A percentile compares a stretch with the other conserved stretches of the same genome.
Evolutionary conservation across 2,329 filamentous ascomycete species (phyloP).

Genomic region (Xylaria digitata): DNA sequence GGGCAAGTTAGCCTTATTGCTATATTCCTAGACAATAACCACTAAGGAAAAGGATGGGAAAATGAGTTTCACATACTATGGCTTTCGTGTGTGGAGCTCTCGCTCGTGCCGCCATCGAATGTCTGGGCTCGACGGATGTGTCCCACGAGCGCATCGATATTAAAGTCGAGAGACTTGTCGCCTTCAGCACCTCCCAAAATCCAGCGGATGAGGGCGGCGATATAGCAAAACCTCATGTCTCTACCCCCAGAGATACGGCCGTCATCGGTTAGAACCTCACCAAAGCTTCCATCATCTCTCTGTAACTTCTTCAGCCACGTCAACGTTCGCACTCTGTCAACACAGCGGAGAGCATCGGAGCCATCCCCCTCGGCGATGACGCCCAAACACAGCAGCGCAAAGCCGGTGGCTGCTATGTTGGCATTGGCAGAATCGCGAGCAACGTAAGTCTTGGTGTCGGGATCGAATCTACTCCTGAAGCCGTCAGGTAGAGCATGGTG

Average conservation of each 20-base stretch:
- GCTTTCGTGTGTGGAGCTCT: conserved; percentile 82
- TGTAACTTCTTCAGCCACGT: conserved; percentile 82
- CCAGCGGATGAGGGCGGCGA: conserved; percentile 84
- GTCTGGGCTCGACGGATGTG: conserved; percentile 79
- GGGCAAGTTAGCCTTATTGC: background rate
- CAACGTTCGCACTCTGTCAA: conserved; percentile 75
- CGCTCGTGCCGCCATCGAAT: conserved; percentile 86
- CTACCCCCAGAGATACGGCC: conserved; percentile 76
- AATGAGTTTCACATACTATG: conserved; percentile 69
- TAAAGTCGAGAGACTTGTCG: conserved; percentile 74
- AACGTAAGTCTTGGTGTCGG: conserved; percentile 48
- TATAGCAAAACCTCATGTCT: conserved; percentile 90
- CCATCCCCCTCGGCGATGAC: conserved; percentile 57
- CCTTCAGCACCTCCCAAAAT: conserved; percentile 74
- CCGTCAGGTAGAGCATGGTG: conserved; percentile 65
- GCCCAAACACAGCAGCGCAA: conserved; percentile 81
- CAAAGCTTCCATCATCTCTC: conserved; percentile 88
- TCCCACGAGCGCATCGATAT: conserved; percentile 74
- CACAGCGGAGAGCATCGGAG: conserved; percentile 65
- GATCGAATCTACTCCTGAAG: conserved; percentile 52
- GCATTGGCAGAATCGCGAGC: conserved; percentile 61
- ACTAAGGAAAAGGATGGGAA: background rate
- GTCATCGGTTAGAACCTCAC: conserved; percentile 75
- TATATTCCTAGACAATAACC: background rate
- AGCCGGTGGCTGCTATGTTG: conserved; percentile 88